Evolutionary conservation across 2,329 filamentous ascomycete genomes (phyloP), one percentile per base, ranked within the genome.

Genomic region (Ampelomyces quisqualis): DNA sequence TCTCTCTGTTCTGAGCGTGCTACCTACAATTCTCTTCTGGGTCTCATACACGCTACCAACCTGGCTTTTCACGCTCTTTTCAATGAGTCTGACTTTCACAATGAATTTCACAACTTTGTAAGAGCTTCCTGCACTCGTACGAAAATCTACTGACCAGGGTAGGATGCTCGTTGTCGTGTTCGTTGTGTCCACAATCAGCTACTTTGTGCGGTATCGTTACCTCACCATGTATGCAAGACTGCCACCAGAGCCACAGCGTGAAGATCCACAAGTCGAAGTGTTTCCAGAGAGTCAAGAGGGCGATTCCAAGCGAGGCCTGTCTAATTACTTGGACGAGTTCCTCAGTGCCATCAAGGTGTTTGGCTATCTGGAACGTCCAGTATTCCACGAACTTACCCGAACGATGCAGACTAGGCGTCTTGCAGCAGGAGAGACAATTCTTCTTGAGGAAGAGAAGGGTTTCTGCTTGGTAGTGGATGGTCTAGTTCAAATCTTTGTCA

Each of bases 261-360:
- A 97, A 70, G 91, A 97, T 70, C 90, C 93, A 0, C 88, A 95
- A 55, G 81, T 98, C 64, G 94, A 97, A 60, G 77, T 98, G 9
- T 97, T 97, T 63, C 90, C 93, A 3, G 91, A 97, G 60, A 85
- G 86, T 3, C 88, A 95, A 59, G 91, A 95, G 54, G 86, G 86
- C 34, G 90, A 90, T 49, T 84, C 83, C 20, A 98, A 98, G 68
- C 84, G 90, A 1, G 93, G 91, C 0, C 75, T 98, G 30, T 84
- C 89, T n/a, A 98, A 90, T 65, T 98, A 98, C 57, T 77, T 98
- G 18, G 93, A 98, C 69, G 94, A 98, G 67, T 98, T 98, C 58
- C 75, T 98, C 15, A 97, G 90, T 64, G 93, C 94, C 20, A 98
- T 98, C 73, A 98, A 97, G 70, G 93, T 98, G 43, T 98, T 98